Conservation (phyloP, 176 grass and related monocot species). For the Thalia dealbata region DNA sequence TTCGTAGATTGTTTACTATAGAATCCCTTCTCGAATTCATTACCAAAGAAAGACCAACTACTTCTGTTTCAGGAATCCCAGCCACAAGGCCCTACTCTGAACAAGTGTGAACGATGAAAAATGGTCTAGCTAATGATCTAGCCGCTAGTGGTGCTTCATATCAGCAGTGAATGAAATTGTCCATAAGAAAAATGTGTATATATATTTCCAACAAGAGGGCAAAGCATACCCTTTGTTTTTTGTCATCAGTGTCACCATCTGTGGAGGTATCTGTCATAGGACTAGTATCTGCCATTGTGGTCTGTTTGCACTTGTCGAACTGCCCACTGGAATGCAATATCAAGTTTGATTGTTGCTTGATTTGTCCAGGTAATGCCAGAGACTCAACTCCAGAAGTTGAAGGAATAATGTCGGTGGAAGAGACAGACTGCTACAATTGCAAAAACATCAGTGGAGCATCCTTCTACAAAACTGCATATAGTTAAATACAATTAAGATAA, state of each 20-base stretch:
- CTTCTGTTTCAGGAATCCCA: neutral
- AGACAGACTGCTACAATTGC: neutral
- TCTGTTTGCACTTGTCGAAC: conserved; percentile 16
- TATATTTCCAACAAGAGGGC: neutral
- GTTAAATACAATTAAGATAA: neutral
- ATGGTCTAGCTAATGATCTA: too few relatives aligned
- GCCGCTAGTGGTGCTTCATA: too few relatives aligned
- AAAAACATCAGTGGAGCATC: neutral
- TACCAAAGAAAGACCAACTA: neutral
- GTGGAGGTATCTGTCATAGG: conserved; percentile 91
- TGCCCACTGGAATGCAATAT: conserved; percentile 21
- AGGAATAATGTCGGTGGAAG: conserved; percentile 1
- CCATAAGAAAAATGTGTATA: neutral
- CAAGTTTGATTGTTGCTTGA: conserved; percentile 31
- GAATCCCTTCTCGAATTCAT: neutral
- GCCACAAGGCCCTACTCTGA: neutral
- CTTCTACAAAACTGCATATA: too few relatives aligned
- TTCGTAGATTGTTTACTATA: too few relatives aligned
- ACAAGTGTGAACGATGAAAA: too few relatives aligned
- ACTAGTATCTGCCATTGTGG: conserved; percentile 79
- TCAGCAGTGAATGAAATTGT: neutral
- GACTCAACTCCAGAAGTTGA: conserved; percentile 5
- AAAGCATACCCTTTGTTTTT: conserved; percentile 35
- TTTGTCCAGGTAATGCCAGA: neutral
- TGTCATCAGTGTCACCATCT: conserved; percentile 77